Evolutionary conservation across 768 basidiomycete genomes (phyloP), one percentile per base, ranked within the genome.

Genomic region (Auriscalpium microsporum): DNA sequence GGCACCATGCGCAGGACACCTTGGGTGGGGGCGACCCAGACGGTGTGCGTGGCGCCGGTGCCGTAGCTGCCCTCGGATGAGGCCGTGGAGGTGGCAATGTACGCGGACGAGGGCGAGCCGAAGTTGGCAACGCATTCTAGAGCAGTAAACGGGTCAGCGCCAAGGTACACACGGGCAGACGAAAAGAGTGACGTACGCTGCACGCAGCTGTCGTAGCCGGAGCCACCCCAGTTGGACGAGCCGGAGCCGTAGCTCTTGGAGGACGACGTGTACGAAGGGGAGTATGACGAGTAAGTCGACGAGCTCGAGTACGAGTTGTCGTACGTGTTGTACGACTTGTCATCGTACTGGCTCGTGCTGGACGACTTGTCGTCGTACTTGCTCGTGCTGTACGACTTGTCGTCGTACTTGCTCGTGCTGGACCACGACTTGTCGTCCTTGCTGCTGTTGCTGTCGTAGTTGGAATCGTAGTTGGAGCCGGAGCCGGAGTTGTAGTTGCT

Each of bases 1-100:
- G 88, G 88, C 51, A 89, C 74, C 63, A 82, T 87, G 57, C 86
- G 83, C 52, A 89, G 74, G 56, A 88, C 81, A 67, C 87, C 87
- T 66, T 87, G 78, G 3, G 79, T 79, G 23, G 88, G 87, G 16
- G 87, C 87, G 52, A 90, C 88, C 61, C 86, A 80, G 67, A 90
- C 79, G 45, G 86, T 87, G 73, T 86, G 81, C 16, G 85, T 87
- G 38, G 72, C 75, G 53, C 84, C 83, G 47, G 66, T 70, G 42
- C 82, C 82, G 28, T 56, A 58, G 63, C 67, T 68, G 52, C 73
- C 72, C 13, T 33, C 54, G 34, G 50, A 23, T 17, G 64, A 45
- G 10, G 66, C 38, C 11, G 64, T 28, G n/a, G 64, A 40, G 10
- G 68, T 57, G 3, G 72, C 64, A 42, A 67, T 67, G 45, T 57